These are phyloP conservation scores for Beauveria asiatica DNA, from an alignment of 2,329 filamentous ascomycete genomes.

Conservation along the genomic window DNA sequence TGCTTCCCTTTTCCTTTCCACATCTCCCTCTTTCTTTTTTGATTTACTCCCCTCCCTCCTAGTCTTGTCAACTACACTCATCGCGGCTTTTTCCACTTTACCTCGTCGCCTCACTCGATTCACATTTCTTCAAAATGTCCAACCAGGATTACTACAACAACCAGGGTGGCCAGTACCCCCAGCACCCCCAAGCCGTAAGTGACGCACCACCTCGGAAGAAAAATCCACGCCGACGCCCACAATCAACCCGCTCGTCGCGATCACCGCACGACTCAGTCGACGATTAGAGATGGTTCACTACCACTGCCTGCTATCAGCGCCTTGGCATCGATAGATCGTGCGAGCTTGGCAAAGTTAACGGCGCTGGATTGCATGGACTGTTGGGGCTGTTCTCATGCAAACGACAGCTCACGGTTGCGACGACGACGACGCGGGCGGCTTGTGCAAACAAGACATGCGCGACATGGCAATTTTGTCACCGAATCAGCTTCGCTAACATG, in stretches of 20 bases:
- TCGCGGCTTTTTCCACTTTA: background rate
- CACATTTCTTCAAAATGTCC: constrained; percentile 23
- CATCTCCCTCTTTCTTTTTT: background rate
- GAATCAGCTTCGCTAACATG: background rate
- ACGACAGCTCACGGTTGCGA: background rate
- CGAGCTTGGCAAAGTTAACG: background rate
- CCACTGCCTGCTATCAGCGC: background rate
- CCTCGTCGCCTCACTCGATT: background rate
- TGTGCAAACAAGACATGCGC: background rate
- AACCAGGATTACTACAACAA: constrained; percentile 34
- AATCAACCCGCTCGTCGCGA: background rate
- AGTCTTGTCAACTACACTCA: too few species aligned
- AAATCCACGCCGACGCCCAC: background rate
- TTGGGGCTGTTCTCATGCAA: background rate
- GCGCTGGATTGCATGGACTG: background rate
- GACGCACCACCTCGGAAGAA: background rate
- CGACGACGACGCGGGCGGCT: background rate
- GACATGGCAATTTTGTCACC: background rate
- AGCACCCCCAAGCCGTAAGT: constrained; percentile 33
- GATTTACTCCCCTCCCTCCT: background rate
- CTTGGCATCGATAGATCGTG: background rate
- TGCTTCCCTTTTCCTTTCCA: background rate
- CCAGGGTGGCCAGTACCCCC: constrained; percentile 20
- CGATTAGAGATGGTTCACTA: background rate
- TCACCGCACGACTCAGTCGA: background rate